These are phyloP conservation scores for Blastobotrys capitulatus DNA, from an alignment of 1,139 yeast species.

Conservation along the genomic window DNA sequence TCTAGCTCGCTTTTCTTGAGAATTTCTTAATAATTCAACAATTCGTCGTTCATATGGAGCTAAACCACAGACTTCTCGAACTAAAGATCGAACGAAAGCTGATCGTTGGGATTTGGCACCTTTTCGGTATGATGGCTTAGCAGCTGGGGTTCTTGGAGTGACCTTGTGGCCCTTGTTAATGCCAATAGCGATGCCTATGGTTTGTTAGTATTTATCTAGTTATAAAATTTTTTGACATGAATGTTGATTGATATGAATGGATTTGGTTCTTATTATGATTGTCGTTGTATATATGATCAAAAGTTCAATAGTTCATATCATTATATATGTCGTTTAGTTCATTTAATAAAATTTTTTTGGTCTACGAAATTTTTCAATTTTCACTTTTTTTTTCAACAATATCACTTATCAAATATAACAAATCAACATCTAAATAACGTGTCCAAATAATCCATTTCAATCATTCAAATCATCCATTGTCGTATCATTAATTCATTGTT, in stretches of 20 bases:
- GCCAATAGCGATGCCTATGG: conserved; percentile 92
- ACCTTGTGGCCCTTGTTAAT: conserved; percentile 99
- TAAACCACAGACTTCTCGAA: conserved; percentile 96
- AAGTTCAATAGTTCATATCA: neutral
- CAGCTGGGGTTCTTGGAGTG: conserved; percentile 86
- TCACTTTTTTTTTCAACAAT: neutral
- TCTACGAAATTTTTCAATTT: neutral
- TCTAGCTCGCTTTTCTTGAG: conserved; percentile 99
- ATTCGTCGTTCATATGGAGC: conserved; percentile 99
- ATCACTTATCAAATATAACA: neutral
- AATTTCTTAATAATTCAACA: conserved; percentile 98
- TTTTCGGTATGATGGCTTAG: conserved; percentile 95
- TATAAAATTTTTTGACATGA: neutral
- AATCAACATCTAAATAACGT: neutral
- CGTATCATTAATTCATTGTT: neutral
- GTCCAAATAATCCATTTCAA: no score
- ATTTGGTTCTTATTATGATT: neutral
- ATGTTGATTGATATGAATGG: neutral
- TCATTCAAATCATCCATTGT: neutral
- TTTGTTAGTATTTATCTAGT: neutral
- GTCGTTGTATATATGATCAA: neutral
- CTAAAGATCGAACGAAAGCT: conserved; percentile 88
- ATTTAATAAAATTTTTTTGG: no score
- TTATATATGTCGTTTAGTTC: neutral
- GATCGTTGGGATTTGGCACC: conserved; percentile 97